Percentiles rank a stretch among this genome's conserved stretches.
These are phyloP conservation scores for Malus hybrid DNA, from an alignment of 331 rosid genomes.

Conservation along the genomic window DNA sequence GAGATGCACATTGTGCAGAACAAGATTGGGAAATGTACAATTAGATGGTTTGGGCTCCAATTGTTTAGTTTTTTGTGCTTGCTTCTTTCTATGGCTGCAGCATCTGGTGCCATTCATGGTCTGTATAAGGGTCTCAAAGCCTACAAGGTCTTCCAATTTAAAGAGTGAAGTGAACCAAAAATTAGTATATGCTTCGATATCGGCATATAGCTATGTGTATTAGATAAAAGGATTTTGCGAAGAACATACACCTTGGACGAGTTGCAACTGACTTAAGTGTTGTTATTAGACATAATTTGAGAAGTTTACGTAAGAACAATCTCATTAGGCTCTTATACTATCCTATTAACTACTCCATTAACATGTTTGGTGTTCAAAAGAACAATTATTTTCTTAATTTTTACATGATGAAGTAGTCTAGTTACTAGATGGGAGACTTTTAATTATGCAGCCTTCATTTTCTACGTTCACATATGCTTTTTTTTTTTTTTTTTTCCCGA, in stretches of 20 bases:
- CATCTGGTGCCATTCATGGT: conserved; percentile 44
- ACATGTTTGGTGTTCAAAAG: neutral
- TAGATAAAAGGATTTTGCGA: too few species aligned
- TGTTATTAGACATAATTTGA: neutral
- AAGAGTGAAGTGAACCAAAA: conserved; percentile 16
- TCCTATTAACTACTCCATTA: too few species aligned
- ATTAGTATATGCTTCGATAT: neutral
- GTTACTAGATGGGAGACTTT: neutral
- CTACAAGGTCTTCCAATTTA: conserved; percentile 40
- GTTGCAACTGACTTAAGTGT: too few species aligned
- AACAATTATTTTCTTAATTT: neutral
- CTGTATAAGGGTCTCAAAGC: conserved; percentile 24
- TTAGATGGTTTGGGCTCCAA: conserved; percentile 48
- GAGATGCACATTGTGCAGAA: conserved; percentile 48
- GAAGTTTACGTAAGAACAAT: too few species aligned
- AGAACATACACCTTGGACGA: too few species aligned
- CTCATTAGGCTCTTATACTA: neutral
- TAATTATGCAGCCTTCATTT: neutral
- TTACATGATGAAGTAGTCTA: neutral
- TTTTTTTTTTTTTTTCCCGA: neutral
- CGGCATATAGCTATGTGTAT: too few species aligned
- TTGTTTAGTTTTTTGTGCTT: conserved; percentile 34
- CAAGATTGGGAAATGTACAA: conserved; percentile 24
- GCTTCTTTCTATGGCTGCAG: conserved; percentile 34
- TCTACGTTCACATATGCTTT: neutral